These are phyloP conservation scores for Scalesia atractyloides DNA, from an alignment of 129 eudicot genomes.

Conservation along the genomic window DNA sequence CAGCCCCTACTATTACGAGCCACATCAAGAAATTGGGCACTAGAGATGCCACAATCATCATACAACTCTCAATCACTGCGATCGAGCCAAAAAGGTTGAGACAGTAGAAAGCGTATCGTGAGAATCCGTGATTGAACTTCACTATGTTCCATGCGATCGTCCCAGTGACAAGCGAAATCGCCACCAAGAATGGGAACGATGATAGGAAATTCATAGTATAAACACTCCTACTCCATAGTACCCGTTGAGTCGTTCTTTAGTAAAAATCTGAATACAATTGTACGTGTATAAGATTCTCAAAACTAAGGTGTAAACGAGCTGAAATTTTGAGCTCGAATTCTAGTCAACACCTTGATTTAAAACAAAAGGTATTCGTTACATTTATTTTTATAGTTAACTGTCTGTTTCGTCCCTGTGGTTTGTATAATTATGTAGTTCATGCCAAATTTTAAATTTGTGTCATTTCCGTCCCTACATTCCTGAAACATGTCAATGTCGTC, in stretches of 20 bases:
- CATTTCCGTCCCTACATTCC: too few relatives aligned
- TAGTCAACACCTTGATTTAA: too few relatives aligned
- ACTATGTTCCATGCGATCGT: constrained; percentile 72
- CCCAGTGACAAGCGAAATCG: constrained; percentile 56
- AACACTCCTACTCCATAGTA: constrained; percentile 78
- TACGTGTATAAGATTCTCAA: neutral
- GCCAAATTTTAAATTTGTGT: too few relatives aligned
- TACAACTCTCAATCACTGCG: constrained; percentile 76
- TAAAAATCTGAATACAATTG: constrained; percentile 46
- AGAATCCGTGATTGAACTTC: constrained; percentile 53
- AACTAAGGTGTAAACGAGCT: neutral
- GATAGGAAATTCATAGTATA: constrained; percentile 69
- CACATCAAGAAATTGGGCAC: constrained; percentile 85
- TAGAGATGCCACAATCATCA: constrained; percentile 84
- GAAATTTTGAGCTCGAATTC: too few relatives aligned
- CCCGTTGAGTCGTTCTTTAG: constrained; percentile 67
- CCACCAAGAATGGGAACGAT: constrained; percentile 72
- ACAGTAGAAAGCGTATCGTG: constrained; percentile 56
- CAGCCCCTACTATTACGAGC: constrained; percentile 74
- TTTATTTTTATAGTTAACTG: too few relatives aligned
- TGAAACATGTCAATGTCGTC: too few relatives aligned
- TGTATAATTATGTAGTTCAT: too few relatives aligned
- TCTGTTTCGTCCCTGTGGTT: too few relatives aligned
- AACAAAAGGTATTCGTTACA: too few relatives aligned
- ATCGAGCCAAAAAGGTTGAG: constrained; percentile 66